Evolutionary conservation across 495 filamentous ascomycete species (phyloP).

Genomic region (Chaetomium fimeti): DNA sequence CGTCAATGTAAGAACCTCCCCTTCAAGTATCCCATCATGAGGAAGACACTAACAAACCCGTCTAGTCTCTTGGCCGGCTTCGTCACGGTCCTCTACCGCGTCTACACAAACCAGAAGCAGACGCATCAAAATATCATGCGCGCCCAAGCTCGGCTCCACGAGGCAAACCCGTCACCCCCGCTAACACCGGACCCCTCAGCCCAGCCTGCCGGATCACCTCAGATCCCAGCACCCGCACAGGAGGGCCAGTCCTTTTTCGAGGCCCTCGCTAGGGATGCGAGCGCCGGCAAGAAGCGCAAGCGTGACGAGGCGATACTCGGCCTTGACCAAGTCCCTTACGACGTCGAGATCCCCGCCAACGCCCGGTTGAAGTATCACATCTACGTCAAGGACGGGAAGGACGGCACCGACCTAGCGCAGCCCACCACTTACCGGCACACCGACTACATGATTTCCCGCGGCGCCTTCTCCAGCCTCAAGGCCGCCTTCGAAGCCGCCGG

Average conservation of each 20-base stretch:
- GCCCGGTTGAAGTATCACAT: slow-evolving; percentile 26
- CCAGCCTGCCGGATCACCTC: neutral
- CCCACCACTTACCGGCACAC: slow-evolving; percentile 20
- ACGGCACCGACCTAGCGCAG: slow-evolving; percentile 17
- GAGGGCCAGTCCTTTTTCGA: slow-evolving; percentile 16
- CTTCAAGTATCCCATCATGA: neutral
- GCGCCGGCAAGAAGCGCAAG: slow-evolving; percentile 23
- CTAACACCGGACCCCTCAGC: neutral
- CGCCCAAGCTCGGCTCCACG: neutral
- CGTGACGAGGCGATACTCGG: neutral
- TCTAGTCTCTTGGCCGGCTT: slow-evolving; percentile 23
- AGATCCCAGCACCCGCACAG: neutral
- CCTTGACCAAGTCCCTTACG: slow-evolving; percentile 1
- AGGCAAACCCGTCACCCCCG: neutral
- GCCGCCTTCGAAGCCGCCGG: slow-evolving; percentile 19
- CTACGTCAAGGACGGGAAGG: slow-evolving; percentile 23
- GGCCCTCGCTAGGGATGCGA: slow-evolving; percentile 18
- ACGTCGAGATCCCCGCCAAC: slow-evolving; percentile 26
- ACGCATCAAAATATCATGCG: neutral
- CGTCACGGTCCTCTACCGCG: slow-evolving; percentile 22
- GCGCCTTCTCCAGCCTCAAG: slow-evolving; percentile 23
- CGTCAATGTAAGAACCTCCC: slow-evolving; percentile 19
- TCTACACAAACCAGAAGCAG: slow-evolving; percentile 8
- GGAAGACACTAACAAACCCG: slow-evolving; percentile 11
- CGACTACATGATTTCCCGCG: slow-evolving; percentile 13